Conservation (phyloP, 257 asterid species). For the Verbascum thapsus region DNA sequence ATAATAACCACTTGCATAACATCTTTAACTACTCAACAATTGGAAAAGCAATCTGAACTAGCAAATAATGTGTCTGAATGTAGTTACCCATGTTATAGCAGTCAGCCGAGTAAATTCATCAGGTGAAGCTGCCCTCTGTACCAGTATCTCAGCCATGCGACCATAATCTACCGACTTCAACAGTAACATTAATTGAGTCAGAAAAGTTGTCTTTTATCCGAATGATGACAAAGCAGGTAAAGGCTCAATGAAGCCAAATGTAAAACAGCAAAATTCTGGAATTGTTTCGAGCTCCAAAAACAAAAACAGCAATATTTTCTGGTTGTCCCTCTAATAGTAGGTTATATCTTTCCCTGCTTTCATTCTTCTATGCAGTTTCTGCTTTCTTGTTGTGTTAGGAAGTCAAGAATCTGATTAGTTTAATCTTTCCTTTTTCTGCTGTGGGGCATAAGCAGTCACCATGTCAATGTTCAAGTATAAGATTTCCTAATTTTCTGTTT, state of each 20-base stretch:
- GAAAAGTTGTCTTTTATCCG: conserved; percentile 25
- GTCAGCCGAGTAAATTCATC: conserved; percentile 98
- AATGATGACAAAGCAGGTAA: conserved; percentile 3
- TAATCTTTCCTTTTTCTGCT: not conserved
- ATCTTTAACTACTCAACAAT: conserved; percentile 20
- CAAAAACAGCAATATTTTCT: not conserved
- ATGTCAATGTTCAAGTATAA: conserved; percentile 12
- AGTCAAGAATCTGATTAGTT: not conserved
- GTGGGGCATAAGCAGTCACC: not conserved
- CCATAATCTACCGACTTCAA: conserved; percentile 99
- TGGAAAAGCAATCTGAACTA: conserved; percentile 23
- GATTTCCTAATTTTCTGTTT: not conserved
- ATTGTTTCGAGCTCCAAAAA: conserved; percentile 24
- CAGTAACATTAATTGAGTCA: conserved; percentile 41
- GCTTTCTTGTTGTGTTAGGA: not conserved
- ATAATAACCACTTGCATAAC: conserved; percentile 18
- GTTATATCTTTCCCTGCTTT: conserved; percentile 17
- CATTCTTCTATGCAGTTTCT: conserved; percentile 15
- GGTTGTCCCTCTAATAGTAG: conserved; percentile 2
- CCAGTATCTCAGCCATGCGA: conserved; percentile 99
- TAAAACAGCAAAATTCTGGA: conserved; percentile 14
- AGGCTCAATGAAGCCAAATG: conserved; percentile 21
- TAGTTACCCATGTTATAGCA: conserved; percentile 93
- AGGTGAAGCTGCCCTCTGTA: conserved; percentile 88
- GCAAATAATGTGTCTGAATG: conserved; percentile 21